Evolutionary conservation across 2,329 filamentous ascomycete species (phyloP), one percentile per base, ranked within the genome.

Genomic region (Lojkania enalia): DNA sequence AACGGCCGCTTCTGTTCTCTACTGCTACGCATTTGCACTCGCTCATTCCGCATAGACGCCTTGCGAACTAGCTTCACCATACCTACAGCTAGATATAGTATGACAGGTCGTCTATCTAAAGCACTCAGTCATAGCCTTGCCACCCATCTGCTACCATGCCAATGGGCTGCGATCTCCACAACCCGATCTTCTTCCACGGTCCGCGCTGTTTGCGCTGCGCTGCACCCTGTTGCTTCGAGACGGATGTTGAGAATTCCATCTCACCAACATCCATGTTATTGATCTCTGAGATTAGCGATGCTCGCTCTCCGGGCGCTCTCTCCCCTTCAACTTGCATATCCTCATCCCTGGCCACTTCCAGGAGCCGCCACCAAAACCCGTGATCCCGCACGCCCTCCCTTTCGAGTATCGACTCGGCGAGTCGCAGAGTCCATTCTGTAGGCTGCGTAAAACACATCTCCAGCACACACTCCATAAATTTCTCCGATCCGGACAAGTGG

Each of bases 401-500:
- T 1, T 59, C 50, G 15, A 75, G 39, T 19, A 74, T 14, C 13
- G 37, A 44, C 33, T 63, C 56, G 0, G 67, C 71, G 6, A 75
- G 52, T 42, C 55, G 57, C 16, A 68, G 40, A 30, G 65, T 66
- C 72, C 71, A 75, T 20, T 52, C 49, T 5, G 63, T 63, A 0
- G 71, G 67, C 31, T 67, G 52, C 5, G 66, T 55, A 40, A 72
- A 70, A 48, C 71, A 74, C 3, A 20, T 23, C 44, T 56, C 51
- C 30, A 69, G 47, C 13, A 48, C 20, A 14, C 39, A 14, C 14
- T 33, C 31, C 20, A 40, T n/a, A 48, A 30, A 7, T 51, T 9
- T 55, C 54, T 73, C 77, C 2, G 60, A 55, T 3, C 61, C 39
- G 9, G 70, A 70, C n/a, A n/a, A n/a, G n/a, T n/a, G n/a, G n/a